Evolutionary conservation across 164 flowering plant genomes (phyloP), one percentile per base, ranked within the genome.

Genomic region (Nelumbo lutea): DNA sequence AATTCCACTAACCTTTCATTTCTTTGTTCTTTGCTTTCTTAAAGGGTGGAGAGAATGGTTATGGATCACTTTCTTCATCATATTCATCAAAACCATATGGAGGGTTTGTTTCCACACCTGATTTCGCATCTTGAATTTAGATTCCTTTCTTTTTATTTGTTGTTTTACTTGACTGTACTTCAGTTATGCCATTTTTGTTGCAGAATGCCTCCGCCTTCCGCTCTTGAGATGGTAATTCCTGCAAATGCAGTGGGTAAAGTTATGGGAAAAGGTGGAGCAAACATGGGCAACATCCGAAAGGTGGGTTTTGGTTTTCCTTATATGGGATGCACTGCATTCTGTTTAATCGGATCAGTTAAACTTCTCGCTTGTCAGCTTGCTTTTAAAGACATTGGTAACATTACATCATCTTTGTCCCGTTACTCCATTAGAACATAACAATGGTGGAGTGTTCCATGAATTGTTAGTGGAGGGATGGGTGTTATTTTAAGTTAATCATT

Each of bases 241-340:
- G 84, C 85, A 66, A 80, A 85, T 82, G 96, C 97, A 53, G 84
- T 90, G 15, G 89, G 96, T 59, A 95, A 87, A 79, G 97, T 95
- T 65, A 73, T 95, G 73, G 98, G 98, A 39, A 95, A 83, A 82
- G 89, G 90, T 69, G 98, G 99, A 52, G 81, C 88, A 58, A 91
- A 91, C 74, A 62, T 95, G 43, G 81, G 83, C 64, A 95, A 90
- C 76, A 86, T 95, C 48, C 81, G 90, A 46, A 89, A 87, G 97
- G 99, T 95, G 14, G 10, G 82, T 74, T 43, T 5, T 66, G 27
- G 65, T 42, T 27, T 27, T 27, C 27, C 27, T 27, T 27, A 46
- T 27, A 27, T 27, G 27, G 27, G 27, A 27, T 27, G 27, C 27
- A 27, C 27, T 27, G 27, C 27, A 27, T 27, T 27, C 27, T 27